Evolutionary conservation across 2,329 filamentous ascomycete genomes (phyloP), one percentile per base, ranked within the genome.

Genomic region (Botrytis cinerea): DNA sequence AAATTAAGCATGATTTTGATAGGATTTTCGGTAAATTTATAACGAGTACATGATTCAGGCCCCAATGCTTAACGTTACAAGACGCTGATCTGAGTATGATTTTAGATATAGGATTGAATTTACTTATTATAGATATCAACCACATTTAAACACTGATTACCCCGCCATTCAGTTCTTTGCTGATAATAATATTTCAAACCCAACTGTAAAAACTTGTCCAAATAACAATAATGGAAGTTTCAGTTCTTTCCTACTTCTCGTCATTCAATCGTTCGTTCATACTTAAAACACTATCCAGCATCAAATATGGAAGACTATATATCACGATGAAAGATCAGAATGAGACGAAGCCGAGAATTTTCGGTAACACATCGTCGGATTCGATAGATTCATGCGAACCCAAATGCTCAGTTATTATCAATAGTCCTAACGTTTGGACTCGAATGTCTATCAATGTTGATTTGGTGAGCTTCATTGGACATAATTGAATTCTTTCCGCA

Each of bases 271-370:
- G 60, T 62, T 62, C n/a, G 2, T 71, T 32, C 18, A 71, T 71
- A 20, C 18, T 71, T 18, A 16, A 45, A 18, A 54, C 20, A 28
- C 25, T 71, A 25, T 64, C 59, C 1, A 43, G n/a, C 7, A 38
- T 71, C 20, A 32, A 71, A 35, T 71, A 71, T 71, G 70, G 70
- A 18, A 51, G 70, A n/a, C n/a, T 71, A 28, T 22, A 71, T 16
- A 64, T 71, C 6, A 54, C 32, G 10, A 64, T 64, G 70, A 63
- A 71, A 51, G 57, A 71, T 25, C 32, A 48, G 25, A 59, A 45
- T 25, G 40, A 63, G 25, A 43, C 59, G 18, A 35, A 62, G 25
- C n/a, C 59, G n/a, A 60, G 25, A 25, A 3, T 32, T 32, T 70
- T 70, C 20, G 57, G 68, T 40, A 40, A 48, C 22, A 40, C 16